phyloP scores from a whole-genome alignment of 495 filamentous ascomycete genomes.

The Letharia columbiana region DNA sequence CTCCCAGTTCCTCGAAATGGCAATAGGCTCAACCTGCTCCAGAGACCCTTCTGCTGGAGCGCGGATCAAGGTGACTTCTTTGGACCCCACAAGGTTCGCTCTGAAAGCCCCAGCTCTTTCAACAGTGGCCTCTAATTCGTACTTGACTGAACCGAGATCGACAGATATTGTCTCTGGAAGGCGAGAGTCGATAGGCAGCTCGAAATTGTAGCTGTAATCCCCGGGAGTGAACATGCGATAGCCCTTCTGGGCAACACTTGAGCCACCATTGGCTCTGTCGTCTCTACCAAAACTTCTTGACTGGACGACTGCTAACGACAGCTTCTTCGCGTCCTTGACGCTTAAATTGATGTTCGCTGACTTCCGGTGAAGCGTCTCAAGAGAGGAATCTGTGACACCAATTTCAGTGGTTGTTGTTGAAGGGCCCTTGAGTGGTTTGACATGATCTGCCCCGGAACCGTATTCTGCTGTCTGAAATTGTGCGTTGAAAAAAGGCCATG shows the following conservation, averaged over 20 bases:
- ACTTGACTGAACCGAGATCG: slow-evolving; percentile 79
- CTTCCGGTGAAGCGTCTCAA: slow-evolving; percentile 32
- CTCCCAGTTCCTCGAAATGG: slow-evolving; percentile 94
- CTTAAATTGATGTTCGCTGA: slow-evolving; percentile 30
- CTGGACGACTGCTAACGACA: slow-evolving; percentile 71
- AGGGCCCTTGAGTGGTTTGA: slow-evolving; percentile 40
- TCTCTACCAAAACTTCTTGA: slow-evolving; percentile 83
- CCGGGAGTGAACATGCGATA: slow-evolving; percentile 86
- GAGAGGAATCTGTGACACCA: slow-evolving; percentile 27
- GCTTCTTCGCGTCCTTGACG: slow-evolving; percentile 47
- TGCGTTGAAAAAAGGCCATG: slow-evolving; percentile 76
- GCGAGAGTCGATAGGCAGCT: slow-evolving; percentile 86
- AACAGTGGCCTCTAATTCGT: slow-evolving; percentile 79
- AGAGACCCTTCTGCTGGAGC: slow-evolving; percentile 85
- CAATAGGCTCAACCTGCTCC: slow-evolving; percentile 92
- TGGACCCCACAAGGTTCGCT: slow-evolving; percentile 73
- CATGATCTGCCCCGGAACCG: slow-evolving; percentile 58
- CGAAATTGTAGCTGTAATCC: slow-evolving; percentile 90
- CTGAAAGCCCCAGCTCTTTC: slow-evolving; percentile 91
- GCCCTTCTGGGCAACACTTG: slow-evolving; percentile 69
- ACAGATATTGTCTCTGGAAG: slow-evolving; percentile 87
- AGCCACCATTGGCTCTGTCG: slow-evolving; percentile 50
- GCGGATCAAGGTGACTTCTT: slow-evolving; percentile 80
- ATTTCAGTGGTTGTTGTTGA: slow-evolving; percentile 43
- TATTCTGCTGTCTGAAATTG: slow-evolving; percentile 50